Evolutionary conservation across 345 rosid genomes (phyloP), one percentile per base, ranked within the genome.

Genomic region (Eucalyptus cloeziana): DNA sequence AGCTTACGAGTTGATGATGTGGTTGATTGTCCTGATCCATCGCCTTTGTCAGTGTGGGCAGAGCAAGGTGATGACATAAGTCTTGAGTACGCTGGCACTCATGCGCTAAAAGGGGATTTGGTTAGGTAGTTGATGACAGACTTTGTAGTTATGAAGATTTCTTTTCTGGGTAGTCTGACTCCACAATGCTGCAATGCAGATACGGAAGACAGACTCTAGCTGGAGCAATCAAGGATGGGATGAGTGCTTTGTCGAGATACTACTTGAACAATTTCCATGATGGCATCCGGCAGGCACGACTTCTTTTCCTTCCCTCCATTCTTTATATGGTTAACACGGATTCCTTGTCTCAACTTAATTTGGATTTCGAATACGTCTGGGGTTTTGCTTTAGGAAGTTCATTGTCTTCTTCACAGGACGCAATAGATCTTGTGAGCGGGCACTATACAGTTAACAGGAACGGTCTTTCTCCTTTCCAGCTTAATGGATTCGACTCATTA

Each of bases 31-130:
- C 7, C 87, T 31, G 87, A 86, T 86, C 87, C 31, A 86, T 89
- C 71, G 52, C 85, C 25, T 52, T 60, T 49, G 49, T 56, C 87
- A 98, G 99, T 96, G 92, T 98, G 99, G 99, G 99, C 99, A 37
- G 97, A 96, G 95, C 99, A 98, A 92, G 99, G 99, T 87, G 99
- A 98, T 85, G 99, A 96, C 91, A 89, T 98, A 89, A 97, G 99
- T 94, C 96, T 98, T 52, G 98, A 95, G 93, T 98, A 97, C 87
- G 94, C 99, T 21, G 99, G 99, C 88, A 98, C 99, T 44, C 90
- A 94, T 92, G 99, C 99, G 56, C 92, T 98, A 49, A 98, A 98
- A 94, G 99, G 99, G 24, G 99, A 98, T 92, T 95, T 96, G 47
- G 97, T 98, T 52, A 95, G 99, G 99, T 98, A 92, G 69, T 88